A percentile compares a stretch with the other conserved stretches of the same genome.
These are phyloP conservation scores for Kazachstania martiniae DNA, from an alignment of 805 yeast species.

Conservation along the genomic window DNA sequence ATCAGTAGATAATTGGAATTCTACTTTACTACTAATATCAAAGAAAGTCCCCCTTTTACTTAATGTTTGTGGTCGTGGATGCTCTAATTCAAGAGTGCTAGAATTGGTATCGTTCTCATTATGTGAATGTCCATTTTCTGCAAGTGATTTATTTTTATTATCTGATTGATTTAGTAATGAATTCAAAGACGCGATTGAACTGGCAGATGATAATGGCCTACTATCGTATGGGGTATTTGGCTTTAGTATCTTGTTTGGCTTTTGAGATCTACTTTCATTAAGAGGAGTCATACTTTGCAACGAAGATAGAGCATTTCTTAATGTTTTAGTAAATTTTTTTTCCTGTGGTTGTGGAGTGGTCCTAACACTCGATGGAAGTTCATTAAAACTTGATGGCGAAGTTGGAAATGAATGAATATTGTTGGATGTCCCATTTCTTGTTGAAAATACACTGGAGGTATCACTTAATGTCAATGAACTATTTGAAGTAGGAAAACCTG, in stretches of 20 bases:
- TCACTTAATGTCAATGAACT: constrained; percentile 15
- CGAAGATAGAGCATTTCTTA: constrained; percentile 7
- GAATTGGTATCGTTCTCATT: too few species aligned
- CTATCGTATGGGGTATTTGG: constrained; percentile 11
- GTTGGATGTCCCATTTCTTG: constrained; percentile 1
- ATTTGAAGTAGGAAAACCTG: constrained; percentile 4
- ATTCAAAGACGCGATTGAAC: constrained; percentile 12
- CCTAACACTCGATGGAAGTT: constrained; percentile 1
- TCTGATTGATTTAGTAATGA: constrained; percentile 2
- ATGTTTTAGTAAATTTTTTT: not conserved
- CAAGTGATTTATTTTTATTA: not conserved
- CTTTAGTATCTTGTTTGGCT: constrained; percentile 5
- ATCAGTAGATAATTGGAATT: constrained; percentile 10
- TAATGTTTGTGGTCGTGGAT: not conserved
- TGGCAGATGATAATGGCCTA: constrained; percentile 10
- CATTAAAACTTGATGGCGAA: constrained; percentile 6
- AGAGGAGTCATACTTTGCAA: constrained; percentile 7
- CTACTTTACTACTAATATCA: constrained; percentile 5
- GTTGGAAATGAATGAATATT: constrained; percentile 3
- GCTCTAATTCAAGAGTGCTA: too few species aligned
- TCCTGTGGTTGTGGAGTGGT: not conserved
- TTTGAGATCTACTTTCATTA: constrained; percentile 1
- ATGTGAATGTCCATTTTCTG: too few species aligned
- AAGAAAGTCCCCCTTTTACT: not conserved
- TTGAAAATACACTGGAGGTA: constrained; percentile 10